Conservation (phyloP, 78 protist genomes). For the Creolimax fragrantissima region DNA sequence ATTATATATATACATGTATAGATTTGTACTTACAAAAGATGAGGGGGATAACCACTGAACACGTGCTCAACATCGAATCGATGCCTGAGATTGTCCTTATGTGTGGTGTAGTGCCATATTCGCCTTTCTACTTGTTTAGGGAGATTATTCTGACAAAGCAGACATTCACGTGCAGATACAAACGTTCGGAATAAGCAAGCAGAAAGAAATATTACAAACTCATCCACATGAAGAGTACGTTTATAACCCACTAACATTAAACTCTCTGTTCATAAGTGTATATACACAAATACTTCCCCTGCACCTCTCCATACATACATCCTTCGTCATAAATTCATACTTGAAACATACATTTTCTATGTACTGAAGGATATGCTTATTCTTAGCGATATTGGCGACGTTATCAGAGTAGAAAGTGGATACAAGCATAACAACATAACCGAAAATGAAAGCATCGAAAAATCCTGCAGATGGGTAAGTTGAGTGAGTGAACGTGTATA, state of each 20-base stretch:
- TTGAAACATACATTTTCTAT: not conserved
- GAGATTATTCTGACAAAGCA: not conserved
- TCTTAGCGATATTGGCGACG: not conserved
- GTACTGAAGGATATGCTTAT: not conserved
- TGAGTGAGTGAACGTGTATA: too few species aligned
- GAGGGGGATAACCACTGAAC: not conserved
- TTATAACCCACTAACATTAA: not conserved
- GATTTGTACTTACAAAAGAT: not conserved
- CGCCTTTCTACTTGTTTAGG: not conserved
- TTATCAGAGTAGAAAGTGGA: not conserved
- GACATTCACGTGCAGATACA: not conserved
- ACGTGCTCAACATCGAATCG: not conserved
- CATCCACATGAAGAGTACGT: not conserved
- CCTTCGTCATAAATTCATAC: too few species aligned
- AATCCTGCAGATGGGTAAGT: too few species aligned
- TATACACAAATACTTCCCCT: too few species aligned
- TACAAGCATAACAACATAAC: not conserved
- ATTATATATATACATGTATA: not conserved
- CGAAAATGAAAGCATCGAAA: not conserved
- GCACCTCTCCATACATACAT: too few species aligned
- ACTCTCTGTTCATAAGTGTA: too few species aligned
- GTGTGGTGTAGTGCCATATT: not conserved
- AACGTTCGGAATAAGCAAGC: not conserved
- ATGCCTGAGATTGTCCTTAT: not conserved
- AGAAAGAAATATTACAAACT: not conserved